Evolutionary conservation across 331 rosid species (phyloP), one percentile per base, ranked within the genome.

Genomic region (Quercus tomentella): DNA sequence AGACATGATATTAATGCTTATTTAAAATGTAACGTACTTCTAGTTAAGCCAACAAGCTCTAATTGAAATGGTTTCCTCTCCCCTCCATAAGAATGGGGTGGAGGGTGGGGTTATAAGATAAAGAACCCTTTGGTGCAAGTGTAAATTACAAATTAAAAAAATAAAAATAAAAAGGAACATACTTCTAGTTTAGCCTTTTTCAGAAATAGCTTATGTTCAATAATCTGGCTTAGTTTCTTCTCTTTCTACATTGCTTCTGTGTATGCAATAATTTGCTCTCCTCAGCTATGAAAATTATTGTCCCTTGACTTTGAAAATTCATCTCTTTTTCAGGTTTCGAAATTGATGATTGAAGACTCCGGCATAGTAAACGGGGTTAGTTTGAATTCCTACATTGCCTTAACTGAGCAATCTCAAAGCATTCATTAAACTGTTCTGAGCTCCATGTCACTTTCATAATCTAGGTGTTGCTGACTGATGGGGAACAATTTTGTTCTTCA

Each of bases 291-390:
- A 72, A 72, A 56, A 52, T 74, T 56, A 33, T 69, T 20, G 21
- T 43, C 62, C 22, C 62, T 66, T 30, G 54, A 18, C 21, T 41
- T 55, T 7, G 49, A 23, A 60, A 22, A 56, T 72, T 56, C 9
- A 61, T 35, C 37, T 22, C 26, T 80, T 71, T 71, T 75, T 30
- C 72, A 92, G 97, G 94, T 89, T 82, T 88, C 89, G 31, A 81
- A 79, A 74, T 68, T 92, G 82, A 60, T 88, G 85, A 82, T 89
- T 56, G 92, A 86, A 77, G 84, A 85, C 79, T 82, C 91, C 63
- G 81, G 87, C 80, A 76, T 81, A 55, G 89, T 88, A 71, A 20
- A 74, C 65, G 97, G 97, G 97, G 97, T 92, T 84, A 87, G 94
- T 90, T 51, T 57, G 68, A 85, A 85, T 60, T 74, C 20, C 25